phyloP scores from a whole-genome alignment of 331 rosid species.

The Prunus yedoensis region DNA sequence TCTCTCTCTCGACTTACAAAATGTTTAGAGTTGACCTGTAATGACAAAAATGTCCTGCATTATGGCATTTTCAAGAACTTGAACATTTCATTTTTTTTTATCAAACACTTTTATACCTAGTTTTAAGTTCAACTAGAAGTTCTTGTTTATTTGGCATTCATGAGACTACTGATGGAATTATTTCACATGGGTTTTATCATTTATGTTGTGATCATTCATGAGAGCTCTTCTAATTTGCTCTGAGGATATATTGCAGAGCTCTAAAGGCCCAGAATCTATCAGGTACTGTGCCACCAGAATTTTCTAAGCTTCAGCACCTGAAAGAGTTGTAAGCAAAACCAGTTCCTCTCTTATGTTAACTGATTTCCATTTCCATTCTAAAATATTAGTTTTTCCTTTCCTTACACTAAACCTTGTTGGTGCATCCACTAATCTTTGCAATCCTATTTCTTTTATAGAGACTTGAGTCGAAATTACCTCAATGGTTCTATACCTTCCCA shows the following conservation, averaged over 20 bases:
- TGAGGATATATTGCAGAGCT: slow-evolving; percentile 41
- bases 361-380: neutral
- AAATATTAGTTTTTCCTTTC: neutral
- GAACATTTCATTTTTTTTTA: too few relatives aligned
- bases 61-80: too few relatives aligned
- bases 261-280: slow-evolving; percentile 78
- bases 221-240: slow-evolving; percentile 10
- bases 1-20: too few relatives aligned
- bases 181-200: neutral
- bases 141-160: neutral
- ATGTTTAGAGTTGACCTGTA: too few relatives aligned
- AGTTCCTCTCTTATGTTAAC: slow-evolving; percentile 19
- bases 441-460: slow-evolving; percentile 42
- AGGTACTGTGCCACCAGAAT: slow-evolving; percentile 69
- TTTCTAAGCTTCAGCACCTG: slow-evolving; percentile 73
- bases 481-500: slow-evolving; percentile 67
- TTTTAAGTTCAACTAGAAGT: neutral
- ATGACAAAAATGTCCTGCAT: too few relatives aligned
- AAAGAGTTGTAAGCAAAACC: slow-evolving; percentile 50
- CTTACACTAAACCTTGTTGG: neutral
- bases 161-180: neutral
- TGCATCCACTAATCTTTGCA: slow-evolving; percentile 20
- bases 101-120: neutral
- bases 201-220: neutral
- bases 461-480: slow-evolving; percentile 72